Conservation (phyloP, 2,329 filamentous ascomycete genomes). For the Coniella vitis region DNA sequence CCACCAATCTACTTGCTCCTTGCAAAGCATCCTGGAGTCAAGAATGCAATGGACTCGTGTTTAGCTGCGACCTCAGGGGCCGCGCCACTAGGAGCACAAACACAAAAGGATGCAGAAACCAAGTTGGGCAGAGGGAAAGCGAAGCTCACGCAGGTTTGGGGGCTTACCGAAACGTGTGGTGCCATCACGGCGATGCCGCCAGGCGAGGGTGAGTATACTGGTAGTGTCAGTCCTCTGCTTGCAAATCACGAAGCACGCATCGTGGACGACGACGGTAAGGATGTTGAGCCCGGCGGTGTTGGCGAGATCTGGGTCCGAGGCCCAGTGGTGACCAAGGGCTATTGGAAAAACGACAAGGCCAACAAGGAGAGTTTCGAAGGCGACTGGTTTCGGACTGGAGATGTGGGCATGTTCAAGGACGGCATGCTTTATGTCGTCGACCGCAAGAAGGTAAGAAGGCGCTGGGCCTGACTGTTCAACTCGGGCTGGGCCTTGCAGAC, state of each 20-base stretch:
- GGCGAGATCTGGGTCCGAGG: slow-evolving; percentile 65
- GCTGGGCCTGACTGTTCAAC: too few relatives aligned
- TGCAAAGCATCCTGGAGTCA: slow-evolving; percentile 48
- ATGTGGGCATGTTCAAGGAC: slow-evolving; percentile 65
- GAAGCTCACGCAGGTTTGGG: slow-evolving; percentile 48
- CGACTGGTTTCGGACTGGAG: slow-evolving; percentile 72
- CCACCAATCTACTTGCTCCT: slow-evolving; percentile 56
- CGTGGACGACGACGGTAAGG: slow-evolving; percentile 32
- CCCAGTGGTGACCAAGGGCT: slow-evolving; percentile 66
- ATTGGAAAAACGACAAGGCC: slow-evolving; percentile 60
- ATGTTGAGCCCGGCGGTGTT: slow-evolving; percentile 32
- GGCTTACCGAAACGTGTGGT: slow-evolving; percentile 49
- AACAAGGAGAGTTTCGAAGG: slow-evolving; percentile 52
- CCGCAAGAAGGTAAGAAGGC: slow-evolving; percentile 62
- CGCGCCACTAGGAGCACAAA: slow-evolving; percentile 47
- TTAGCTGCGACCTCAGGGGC: slow-evolving; percentile 44
- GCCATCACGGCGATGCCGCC: slow-evolving; percentile 39
- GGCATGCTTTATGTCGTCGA: slow-evolving; percentile 74
- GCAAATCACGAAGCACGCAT: slow-evolving; percentile 31
- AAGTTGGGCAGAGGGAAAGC: slow-evolving; percentile 38
- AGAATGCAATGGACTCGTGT: slow-evolving; percentile 46
- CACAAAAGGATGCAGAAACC: slow-evolving; percentile 42
- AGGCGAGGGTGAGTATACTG: slow-evolving; percentile 34
- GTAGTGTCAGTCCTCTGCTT: slow-evolving; percentile 37
- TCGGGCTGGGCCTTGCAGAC: too few relatives aligned